Conservation (phyloP, 257 asterid species). For the Striga asiatica region DNA sequence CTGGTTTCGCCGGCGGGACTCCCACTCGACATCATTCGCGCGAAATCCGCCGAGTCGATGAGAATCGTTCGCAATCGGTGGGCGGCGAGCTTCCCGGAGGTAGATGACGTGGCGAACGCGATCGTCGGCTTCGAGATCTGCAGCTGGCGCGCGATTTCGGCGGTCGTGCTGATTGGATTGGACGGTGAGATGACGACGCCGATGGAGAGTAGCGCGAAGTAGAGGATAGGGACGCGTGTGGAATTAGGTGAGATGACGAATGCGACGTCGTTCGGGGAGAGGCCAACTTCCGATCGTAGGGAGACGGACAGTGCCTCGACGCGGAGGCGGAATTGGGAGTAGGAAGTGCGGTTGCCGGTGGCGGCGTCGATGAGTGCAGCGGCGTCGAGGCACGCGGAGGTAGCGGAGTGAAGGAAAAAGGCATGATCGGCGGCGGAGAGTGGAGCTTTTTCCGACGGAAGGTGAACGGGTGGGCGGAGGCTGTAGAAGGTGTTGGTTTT, state of each 20-base stretch:
- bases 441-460: conserved; percentile 31
- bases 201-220: conserved; percentile 36
- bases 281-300: conserved; percentile 17
- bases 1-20: not conserved
- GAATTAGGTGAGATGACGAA: conserved; percentile 32
- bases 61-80: conserved; percentile 17
- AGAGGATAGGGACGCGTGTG: conserved; percentile 27
- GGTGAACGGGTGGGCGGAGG: conserved; percentile 33
- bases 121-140: conserved; percentile 25
- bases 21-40: conserved; percentile 19
- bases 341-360: conserved; percentile 25
- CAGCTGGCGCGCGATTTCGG: conserved; percentile 27
- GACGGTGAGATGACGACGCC: conserved; percentile 33
- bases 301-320: conserved; percentile 21
- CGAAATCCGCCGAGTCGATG: conserved; percentile 36
- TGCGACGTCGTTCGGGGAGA: conserved; percentile 29
- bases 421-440: conserved; percentile 36
- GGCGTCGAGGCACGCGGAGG: conserved; percentile 10
- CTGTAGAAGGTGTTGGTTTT: conserved; percentile 27
- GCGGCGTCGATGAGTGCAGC: conserved; percentile 28
- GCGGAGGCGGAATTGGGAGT: conserved; percentile 19
- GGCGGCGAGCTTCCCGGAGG: conserved; percentile 22
- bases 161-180: conserved; percentile 27
- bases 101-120: conserved; percentile 34
- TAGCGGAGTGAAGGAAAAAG: conserved; percentile 27